Evolutionary conservation across 371 early-diverging fungal species (phyloP).

Genomic region (Syncephalis plumigaleata): DNA sequence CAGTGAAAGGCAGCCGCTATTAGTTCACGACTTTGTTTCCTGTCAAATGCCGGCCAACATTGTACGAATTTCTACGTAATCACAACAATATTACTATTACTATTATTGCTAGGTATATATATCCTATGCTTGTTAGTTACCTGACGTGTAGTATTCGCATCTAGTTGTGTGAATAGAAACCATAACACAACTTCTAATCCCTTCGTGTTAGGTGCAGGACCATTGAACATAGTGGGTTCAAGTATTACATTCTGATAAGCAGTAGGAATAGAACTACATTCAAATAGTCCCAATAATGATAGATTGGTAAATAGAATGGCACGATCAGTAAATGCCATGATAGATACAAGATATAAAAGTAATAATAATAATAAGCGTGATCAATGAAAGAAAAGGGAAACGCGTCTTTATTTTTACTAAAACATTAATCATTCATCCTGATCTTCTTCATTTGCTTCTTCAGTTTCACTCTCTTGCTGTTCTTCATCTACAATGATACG

Average conservation of each 20-base stretch:
- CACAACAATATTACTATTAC: too few species aligned
- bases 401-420: neutral
- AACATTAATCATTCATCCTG: too few species aligned
- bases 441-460: too few species aligned
- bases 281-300: too few species aligned
- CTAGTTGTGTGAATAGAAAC: conserved; percentile 11
- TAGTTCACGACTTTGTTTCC: conserved; percentile 13
- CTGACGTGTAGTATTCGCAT: neutral
- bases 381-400: neutral
- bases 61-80: conserved; percentile 12
- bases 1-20: conserved; percentile 17
- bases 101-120: too few species aligned
- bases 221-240: neutral
- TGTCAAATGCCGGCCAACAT: conserved; percentile 16
- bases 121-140: too few species aligned
- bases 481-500: conserved; percentile 11
- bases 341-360: neutral
- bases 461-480: too few species aligned
- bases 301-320: too few species aligned
- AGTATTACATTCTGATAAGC: too few species aligned
- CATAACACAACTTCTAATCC: conserved; percentile 15
- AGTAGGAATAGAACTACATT: too few species aligned
- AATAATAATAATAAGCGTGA: neutral
- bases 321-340: too few species aligned
- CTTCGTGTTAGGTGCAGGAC: conserved; percentile 5